Conservation (phyloP, 2,329 filamentous ascomycete species). For the Aspergillus clavatus region DNA sequence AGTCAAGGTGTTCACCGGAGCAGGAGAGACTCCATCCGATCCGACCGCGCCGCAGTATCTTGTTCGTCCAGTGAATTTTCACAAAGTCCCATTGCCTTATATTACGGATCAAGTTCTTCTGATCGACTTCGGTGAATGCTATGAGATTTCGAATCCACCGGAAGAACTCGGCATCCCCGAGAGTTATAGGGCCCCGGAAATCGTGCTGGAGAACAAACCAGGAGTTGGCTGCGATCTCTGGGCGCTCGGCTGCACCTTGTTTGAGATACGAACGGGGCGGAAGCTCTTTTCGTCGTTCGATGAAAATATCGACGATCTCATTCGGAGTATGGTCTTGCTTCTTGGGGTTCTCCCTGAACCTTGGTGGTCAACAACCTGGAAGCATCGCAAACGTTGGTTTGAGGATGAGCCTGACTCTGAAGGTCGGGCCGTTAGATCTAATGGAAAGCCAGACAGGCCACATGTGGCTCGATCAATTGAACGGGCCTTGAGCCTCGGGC, state of each 20-base stretch:
- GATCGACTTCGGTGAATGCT: conserved; percentile 1
- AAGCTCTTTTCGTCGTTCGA: neutral
- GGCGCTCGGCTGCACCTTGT: conserved; percentile 3
- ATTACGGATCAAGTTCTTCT: neutral
- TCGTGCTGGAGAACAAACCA: neutral
- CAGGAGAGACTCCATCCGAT: neutral
- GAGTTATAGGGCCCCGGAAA: neutral
- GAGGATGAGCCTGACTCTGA: neutral
- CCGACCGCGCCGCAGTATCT: neutral
- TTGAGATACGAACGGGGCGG: neutral
- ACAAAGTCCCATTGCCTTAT: neutral
- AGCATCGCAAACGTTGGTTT: neutral
- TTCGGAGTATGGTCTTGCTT: neutral
- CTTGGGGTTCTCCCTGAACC: neutral
- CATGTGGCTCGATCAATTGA: neutral
- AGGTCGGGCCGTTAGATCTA: neutral
- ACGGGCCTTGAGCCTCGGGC: neutral
- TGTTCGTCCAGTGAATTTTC: neutral
- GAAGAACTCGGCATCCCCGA: neutral
- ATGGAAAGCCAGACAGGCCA: neutral
- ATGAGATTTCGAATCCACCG: neutral
- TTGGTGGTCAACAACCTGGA: conserved; percentile 1
- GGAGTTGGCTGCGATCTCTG: neutral
- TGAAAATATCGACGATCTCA: neutral
- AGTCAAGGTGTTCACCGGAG: neutral